Evolutionary conservation across 2,329 filamentous ascomycete species (phyloP), one percentile per base, ranked within the genome.

Genomic region (Stromatinia cepivora): DNA sequence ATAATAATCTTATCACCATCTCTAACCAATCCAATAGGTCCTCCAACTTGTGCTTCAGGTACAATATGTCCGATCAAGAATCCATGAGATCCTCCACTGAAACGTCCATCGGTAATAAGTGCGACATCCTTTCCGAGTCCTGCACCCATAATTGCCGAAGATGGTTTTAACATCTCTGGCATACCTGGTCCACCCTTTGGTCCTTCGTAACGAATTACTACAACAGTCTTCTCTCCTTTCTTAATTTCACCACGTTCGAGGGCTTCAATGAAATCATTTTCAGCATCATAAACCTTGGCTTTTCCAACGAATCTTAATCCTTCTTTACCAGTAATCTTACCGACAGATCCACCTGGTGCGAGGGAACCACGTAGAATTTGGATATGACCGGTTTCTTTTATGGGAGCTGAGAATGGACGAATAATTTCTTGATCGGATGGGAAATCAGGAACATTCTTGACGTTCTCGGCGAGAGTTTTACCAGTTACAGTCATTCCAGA

Each of bases 261-360:
- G 2, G 89, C 88, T 46, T 81, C 78, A 75, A 92, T 88, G 80
- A 92, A 91, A 71, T 85, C 83, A 72, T 92, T 88, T 79, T 92
- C 90, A 28, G 83, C 84, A 76, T 92, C 87, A 78, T 89, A 92
- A 74, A 89, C 88, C 73, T 87, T 88, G 3, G 90, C 90, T 76
- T 88, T 90, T 63, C 90, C 90, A 2, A 83, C 86, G 80, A 92
- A 92, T 11, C 81, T 76, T 17, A 86, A 84, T 31, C 90, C 90
- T 80, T 92, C 90, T 79, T 92, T 92, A 56, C 90, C 90, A 3
- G 90, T 92, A 78, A 92, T 92, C 81, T 92, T 92, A 58, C 89
- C 90, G 1, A 92, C 90, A 71, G 84, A 86, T 63, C 90, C 90
- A 69, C 87, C 89, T 0, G 90, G 90, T 4, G 90, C 89, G 50